Evolutionary conservation across 805 yeast genomes (phyloP), one percentile per base, ranked within the genome.

Genomic region (Lachancea sp.): DNA sequence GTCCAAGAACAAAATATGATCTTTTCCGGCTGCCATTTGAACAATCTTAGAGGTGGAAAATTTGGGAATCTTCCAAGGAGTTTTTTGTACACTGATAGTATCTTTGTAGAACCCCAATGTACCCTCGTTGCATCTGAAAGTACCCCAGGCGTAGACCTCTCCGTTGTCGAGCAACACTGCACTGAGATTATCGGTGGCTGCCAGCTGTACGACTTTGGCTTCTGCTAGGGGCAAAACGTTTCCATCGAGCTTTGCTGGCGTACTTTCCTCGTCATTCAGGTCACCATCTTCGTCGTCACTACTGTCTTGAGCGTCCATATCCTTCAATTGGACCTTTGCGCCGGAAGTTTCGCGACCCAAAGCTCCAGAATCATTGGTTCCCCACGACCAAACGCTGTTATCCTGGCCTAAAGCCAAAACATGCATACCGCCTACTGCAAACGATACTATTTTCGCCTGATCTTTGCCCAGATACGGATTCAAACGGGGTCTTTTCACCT

Each of bases 401-500:
- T 78, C 69, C 33, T 77, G 64, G 60, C 89, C 97, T 42, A 91
- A 66, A 0, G 91, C 97, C 37, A 93, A 61, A 1, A 85, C 78
- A 60, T 93, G 99, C 84, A 93, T 91, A 42, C 99, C 99, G 41
- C 99, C 99, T 20, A 80, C 95, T 1, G 95, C 88, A 57, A 93
- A 72, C 51, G 87, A 91, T 22, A 89, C 93, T 44, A 93, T 79
- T 2, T 84, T 82, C 9, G 74, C 78, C 2, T 76, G 76, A 25
- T 82, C 85, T 18, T 67, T 66, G 2, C 78, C 71, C 50, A 93
- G 71, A 48, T 71, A 79, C 2, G 96, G 89, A 56, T 90, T 93
- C 60, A 91, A 71, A 53, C 99, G 77, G 15, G 99, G 99, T 60
- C 99, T 79, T 60, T 93, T 93, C 17, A 93, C 96, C 63, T 90